A percentile compares a stretch with the other conserved stretches of the same genome.
phyloP scores from a whole-genome alignment of 1,284 basidiomycete genomes.

The Psilocybe mexicana region DNA sequence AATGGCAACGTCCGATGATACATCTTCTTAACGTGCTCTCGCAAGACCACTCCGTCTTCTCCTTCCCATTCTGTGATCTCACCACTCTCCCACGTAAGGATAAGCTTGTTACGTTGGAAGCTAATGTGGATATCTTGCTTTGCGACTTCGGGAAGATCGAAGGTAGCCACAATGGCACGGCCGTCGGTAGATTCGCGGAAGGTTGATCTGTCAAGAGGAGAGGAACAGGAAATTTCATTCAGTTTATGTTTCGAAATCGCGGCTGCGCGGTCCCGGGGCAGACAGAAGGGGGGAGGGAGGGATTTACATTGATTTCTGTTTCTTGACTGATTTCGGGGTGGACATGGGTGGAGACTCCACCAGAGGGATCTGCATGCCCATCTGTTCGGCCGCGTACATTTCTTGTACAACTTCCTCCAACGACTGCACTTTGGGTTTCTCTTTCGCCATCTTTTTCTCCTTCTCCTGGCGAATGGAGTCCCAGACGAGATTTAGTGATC shows the following conservation, averaged over 20 bases:
- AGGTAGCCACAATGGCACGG: slow-evolving; percentile 52
- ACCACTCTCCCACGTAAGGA: slow-evolving; percentile 65
- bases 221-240: slow-evolving; percentile 37
- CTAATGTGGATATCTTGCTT: slow-evolving; percentile 75
- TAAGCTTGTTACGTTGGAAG: slow-evolving; percentile 60
- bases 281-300: neutral
- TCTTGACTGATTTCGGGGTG: slow-evolving; percentile 41
- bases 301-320: slow-evolving; percentile 56
- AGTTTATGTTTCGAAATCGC: slow-evolving; percentile 47
- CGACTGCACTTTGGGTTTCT: slow-evolving; percentile 66
- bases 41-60: slow-evolving; percentile 57
- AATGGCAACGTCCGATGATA: slow-evolving; percentile 45
- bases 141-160: slow-evolving; percentile 61
- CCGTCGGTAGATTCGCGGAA: slow-evolving; percentile 69
- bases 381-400: slow-evolving; percentile 29
- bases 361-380: slow-evolving; percentile 34
- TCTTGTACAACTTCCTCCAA: slow-evolving; percentile 46
- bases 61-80: slow-evolving; percentile 56
- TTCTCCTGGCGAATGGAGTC: slow-evolving; percentile 60
- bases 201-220: slow-evolving; percentile 46
- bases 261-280: neutral
- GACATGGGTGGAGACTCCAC: slow-evolving; percentile 37
- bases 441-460: slow-evolving; percentile 59
- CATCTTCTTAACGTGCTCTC: slow-evolving; percentile 58
- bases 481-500: slow-evolving; percentile 62